Evolutionary conservation across 768 basidiomycete genomes (phyloP).

Genomic region (Xerocomellus dryophilus): DNA sequence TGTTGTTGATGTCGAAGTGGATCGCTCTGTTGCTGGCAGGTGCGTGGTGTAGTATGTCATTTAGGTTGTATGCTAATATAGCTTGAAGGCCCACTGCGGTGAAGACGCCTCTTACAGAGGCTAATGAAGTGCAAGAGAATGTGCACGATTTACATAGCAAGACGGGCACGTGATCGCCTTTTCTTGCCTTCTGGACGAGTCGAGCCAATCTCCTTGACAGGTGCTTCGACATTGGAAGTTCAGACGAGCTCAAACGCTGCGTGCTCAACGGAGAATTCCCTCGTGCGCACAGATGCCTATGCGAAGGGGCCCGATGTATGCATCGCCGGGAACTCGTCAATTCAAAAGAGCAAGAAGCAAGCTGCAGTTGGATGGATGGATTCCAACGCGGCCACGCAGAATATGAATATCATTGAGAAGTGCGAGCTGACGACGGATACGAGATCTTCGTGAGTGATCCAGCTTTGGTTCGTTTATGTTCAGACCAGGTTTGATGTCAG

Average conservation of each 20-base stretch:
- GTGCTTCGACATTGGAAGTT: background rate
- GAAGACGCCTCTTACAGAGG: background rate
- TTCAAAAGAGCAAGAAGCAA: background rate
- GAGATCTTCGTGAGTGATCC: slow-evolving; percentile 1
- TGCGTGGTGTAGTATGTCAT: background rate
- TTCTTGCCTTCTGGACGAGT: background rate
- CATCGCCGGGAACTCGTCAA: background rate
- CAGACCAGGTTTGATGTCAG: background rate
- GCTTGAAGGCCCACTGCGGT: background rate
- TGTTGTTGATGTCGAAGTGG: background rate
- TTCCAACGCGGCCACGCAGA: background rate
- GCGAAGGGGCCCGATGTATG: background rate
- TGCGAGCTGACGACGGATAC: background rate
- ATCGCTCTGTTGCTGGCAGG: background rate
- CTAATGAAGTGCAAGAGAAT: background rate
- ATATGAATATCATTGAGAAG: background rate
- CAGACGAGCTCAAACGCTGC: background rate
- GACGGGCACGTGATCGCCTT: background rate
- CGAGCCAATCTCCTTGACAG: background rate
- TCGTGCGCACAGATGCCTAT: background rate
- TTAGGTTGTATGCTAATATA: background rate
- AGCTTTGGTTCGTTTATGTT: background rate
- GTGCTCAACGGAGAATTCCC: background rate
- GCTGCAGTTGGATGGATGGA: background rate
- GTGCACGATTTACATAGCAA: background rate